Evolutionary conservation across 2,329 filamentous ascomycete genomes (phyloP).

Genomic region (Colletotrichum euphorbiae): DNA sequence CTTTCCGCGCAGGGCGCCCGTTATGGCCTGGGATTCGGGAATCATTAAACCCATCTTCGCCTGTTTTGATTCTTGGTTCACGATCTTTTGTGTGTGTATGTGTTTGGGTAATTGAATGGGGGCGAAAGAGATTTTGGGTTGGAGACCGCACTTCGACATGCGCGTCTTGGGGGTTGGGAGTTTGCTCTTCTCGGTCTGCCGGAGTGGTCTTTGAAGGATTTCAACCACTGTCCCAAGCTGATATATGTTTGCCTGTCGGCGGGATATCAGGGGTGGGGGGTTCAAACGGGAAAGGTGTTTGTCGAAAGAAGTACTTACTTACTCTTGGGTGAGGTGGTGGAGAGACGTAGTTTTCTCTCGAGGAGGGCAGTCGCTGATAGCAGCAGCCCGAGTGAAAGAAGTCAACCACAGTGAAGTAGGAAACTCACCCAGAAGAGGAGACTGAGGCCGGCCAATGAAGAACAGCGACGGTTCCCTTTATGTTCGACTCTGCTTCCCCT

Average conservation of each 20-base stretch:
- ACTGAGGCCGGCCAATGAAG: not conserved
- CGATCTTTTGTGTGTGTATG: not conserved
- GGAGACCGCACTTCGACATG: too few relatives aligned
- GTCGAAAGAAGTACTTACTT: not conserved
- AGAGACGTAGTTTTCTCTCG: too few relatives aligned
- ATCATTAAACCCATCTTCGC: not conserved
- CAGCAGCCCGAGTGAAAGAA: too few relatives aligned
- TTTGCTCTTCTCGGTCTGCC: not conserved
- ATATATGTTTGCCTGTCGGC: not conserved
- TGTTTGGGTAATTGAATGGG: not conserved
- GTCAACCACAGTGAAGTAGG: too few relatives aligned
- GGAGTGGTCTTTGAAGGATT: not conserved
- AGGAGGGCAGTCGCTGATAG: too few relatives aligned
- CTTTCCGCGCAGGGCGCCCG: constrained; percentile 44
- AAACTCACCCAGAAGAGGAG: too few relatives aligned
- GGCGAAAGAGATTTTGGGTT: not conserved
- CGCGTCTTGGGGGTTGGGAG: not conserved
- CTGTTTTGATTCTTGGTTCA: not conserved
- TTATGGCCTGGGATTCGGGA: constrained; percentile 29
- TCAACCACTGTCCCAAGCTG: not conserved
- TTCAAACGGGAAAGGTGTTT: not conserved
- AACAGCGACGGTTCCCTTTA: not conserved
- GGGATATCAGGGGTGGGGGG: not conserved
- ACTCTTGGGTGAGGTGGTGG: not conserved
- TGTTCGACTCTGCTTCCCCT: not conserved